Evolutionary conservation across 2,329 filamentous ascomycete genomes (phyloP).

Genomic region (Fusarium nygamai): DNA sequence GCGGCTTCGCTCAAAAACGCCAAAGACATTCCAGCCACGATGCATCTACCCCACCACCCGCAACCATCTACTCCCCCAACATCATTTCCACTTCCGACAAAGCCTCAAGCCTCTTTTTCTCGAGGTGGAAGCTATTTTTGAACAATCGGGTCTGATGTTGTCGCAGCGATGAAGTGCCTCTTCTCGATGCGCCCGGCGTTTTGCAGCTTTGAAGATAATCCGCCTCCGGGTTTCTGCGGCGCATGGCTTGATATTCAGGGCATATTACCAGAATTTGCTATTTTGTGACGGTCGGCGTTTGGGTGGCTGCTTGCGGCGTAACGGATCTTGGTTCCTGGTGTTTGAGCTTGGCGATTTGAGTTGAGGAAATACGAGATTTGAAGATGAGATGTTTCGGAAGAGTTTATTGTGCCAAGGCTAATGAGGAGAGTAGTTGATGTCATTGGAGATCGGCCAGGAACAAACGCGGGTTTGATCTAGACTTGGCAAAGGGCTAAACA

Average conservation of each 20-base stretch:
- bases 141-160: not conserved
- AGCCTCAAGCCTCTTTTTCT: not conserved
- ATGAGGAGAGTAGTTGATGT: not conserved
- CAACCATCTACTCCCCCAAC: constrained; percentile 20
- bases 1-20: constrained; percentile 12
- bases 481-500: not conserved
- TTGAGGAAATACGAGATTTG: not conserved
- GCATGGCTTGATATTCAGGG: constrained; percentile 21
- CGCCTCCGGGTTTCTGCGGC: not conserved
- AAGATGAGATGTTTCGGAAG: not conserved
- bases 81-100: not conserved
- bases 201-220: not conserved
- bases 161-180: not conserved
- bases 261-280: not conserved
- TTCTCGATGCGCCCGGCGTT: not conserved
- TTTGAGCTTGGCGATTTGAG: not conserved
- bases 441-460: not conserved
- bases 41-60: constrained; percentile 17
- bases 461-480: not conserved
- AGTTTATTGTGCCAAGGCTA: not conserved
- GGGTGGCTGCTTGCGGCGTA: constrained; percentile 18
- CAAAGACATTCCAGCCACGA: constrained; percentile 35
- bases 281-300: not conserved
- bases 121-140: not conserved
- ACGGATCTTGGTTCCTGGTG: not conserved